Percentiles rank a stretch among this genome's conserved stretches.
phyloP scores from a whole-genome alignment of 805 yeast genomes.

The Candida vaughaniae region DNA sequence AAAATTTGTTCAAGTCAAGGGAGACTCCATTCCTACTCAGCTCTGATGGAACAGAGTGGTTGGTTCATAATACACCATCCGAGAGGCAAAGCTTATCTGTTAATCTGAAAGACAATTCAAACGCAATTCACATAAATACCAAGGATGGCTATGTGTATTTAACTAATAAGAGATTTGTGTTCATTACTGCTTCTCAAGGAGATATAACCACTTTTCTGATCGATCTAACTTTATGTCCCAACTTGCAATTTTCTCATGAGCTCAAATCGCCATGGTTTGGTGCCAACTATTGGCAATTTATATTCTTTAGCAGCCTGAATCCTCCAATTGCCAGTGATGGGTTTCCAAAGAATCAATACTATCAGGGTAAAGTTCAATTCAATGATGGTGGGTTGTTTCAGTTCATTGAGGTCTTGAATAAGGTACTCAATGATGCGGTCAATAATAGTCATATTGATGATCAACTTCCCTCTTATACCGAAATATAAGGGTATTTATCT shows the following conservation, averaged over 20 bases:
- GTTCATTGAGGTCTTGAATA: conserved; percentile 36
- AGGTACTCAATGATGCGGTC: conserved; percentile 31
- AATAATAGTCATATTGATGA: conserved; percentile 42
- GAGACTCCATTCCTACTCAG: conserved; percentile 19
- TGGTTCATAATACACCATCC: conserved; percentile 14
- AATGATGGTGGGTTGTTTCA: conserved; percentile 49
- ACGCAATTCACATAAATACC: conserved; percentile 26
- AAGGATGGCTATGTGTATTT: conserved; percentile 41
- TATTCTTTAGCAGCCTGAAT: conserved; percentile 33
- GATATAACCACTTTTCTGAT: conserved; percentile 44
- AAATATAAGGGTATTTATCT: conserved; percentile 1
- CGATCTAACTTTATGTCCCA: conserved; percentile 24
- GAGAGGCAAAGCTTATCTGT: conserved; percentile 31
- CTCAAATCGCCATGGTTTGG: conserved; percentile 56
- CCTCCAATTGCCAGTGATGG: conserved; percentile 41
- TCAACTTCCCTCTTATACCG: conserved; percentile 44
- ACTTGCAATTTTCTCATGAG: conserved; percentile 35
- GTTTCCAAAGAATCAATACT: conserved; percentile 37
- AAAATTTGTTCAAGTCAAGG: conserved; percentile 4
- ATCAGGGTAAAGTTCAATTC: conserved; percentile 38
- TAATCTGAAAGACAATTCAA: conserved; percentile 14
- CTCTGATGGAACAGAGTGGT: conserved; percentile 18
- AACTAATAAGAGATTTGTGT: conserved; percentile 42
- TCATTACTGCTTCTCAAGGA: conserved; percentile 38
- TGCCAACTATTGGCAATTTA: conserved; percentile 46